These are phyloP conservation scores for Calonectria ilicicola DNA, from an alignment of 2,329 filamentous ascomycete genomes.

Conservation along the genomic window DNA sequence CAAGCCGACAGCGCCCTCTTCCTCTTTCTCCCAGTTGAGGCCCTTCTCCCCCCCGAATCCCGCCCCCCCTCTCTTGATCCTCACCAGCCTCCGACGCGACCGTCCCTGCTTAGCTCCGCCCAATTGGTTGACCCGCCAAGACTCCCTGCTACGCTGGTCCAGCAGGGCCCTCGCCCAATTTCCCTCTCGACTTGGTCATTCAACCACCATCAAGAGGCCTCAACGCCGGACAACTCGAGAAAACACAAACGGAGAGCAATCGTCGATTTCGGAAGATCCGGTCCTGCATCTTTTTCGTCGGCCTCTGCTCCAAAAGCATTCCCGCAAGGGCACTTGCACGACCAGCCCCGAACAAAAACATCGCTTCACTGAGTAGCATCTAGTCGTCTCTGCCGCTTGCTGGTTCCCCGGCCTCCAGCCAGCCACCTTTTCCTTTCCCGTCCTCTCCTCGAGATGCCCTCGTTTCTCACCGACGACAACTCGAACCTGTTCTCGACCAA, in stretches of 20 bases:
- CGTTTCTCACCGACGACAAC: slow-evolving; percentile 63
- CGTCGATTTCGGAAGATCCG: slow-evolving; percentile 21
- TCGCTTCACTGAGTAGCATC: slow-evolving; percentile 40
- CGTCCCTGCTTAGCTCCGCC: slow-evolving; percentile 28
- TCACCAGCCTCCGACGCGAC: slow-evolving; percentile 32
- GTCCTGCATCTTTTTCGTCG: slow-evolving; percentile 11
- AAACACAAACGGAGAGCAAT: slow-evolving; percentile 11
- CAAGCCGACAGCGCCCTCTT: slow-evolving; percentile 2
- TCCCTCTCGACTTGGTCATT: slow-evolving; percentile 39
- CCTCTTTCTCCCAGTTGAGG: background rate
- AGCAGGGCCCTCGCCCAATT: slow-evolving; percentile 43
- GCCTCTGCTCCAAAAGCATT: background rate
- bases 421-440: slow-evolving; percentile 35
- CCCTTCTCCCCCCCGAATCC: slow-evolving; percentile 19
- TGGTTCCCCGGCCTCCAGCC: slow-evolving; percentile 35
- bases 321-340: background rate
- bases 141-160: slow-evolving; percentile 41
- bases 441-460: slow-evolving; percentile 62
- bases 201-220: slow-evolving; percentile 31
- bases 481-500: slow-evolving; percentile 55
- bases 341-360: slow-evolving; percentile 30
- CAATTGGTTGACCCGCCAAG: slow-evolving; percentile 44
- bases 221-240: slow-evolving; percentile 12
- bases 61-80: slow-evolving; percentile 11
- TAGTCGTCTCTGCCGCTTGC: slow-evolving; percentile 36